Base-by-base conservation (phyloP, 768 basidiomycete species). In the Rhodosporidiobolus sp. region DNA sequence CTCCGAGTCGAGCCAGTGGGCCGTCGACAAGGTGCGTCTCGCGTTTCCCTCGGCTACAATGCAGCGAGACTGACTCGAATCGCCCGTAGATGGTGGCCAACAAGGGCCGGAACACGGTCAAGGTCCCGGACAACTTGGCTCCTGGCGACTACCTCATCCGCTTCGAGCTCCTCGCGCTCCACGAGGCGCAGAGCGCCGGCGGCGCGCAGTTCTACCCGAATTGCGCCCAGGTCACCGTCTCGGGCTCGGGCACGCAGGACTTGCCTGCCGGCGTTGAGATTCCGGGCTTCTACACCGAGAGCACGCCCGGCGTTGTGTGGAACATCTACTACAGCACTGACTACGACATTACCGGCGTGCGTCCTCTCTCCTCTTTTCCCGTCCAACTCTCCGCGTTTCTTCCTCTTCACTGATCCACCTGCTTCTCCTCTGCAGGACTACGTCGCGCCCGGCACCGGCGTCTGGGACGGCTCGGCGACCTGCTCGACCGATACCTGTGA, bases 91-190 rank as follows among this genome's bases (percentile, higher is more conserved):
- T 64, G 52, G 17, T 64, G 28, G 63, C 52, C 35, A 64, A 64
- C 63, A 35, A 20, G n/a, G 63, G 63, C 28, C 50, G 63, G 12
- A 43, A 54, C 52, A 43, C 35, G 12, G 53, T 64, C 52, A 45
- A 8, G 4, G 24, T 59, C 35, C 55, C 66, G 8, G 10, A 20
- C 26, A 28, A 32, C 2, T 34, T 67, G 16, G 56, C 55, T 3
- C 56, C 66, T 4, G 66, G 66, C 48, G 46, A 67, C 34, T 67
- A 67, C 56, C n/a, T 67, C n/a, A 14, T 67, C 52, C 66, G 58
- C 35, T 67, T 67, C 58, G 58, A 67, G 4, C 49, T 67, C 57
- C 28, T 52, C 56, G 66, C 57, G 4, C 34, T 67, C 3, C 66
- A 67, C 57, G 20, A 17, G 11, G 66, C 56, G 1, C 10, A 24